Percentiles rank a stretch among this genome's conserved stretches.
Evolutionary conservation across 129 eudicot species (phyloP).

Genomic region (Smallanthus sonchifolius): DNA sequence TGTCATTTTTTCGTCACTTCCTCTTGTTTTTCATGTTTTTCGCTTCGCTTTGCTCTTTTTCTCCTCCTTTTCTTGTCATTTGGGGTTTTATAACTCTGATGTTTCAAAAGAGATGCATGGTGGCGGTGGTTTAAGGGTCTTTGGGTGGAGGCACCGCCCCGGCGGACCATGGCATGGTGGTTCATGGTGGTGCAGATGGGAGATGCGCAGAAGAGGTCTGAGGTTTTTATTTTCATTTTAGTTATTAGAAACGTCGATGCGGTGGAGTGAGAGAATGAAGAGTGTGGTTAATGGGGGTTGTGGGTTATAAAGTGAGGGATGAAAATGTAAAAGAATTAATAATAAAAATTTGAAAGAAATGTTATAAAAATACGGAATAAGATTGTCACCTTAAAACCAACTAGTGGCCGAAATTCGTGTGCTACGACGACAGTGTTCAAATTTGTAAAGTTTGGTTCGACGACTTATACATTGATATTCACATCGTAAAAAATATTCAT

Average conservation of each 20-base stretch:
- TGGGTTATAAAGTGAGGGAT: conserved; percentile 25
- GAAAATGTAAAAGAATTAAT: background rate
- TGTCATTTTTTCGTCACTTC: too few relatives aligned
- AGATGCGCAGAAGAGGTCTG: conserved; percentile 45
- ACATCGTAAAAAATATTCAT: too few relatives aligned
- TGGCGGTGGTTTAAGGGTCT: conserved; percentile 26
- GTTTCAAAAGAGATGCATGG: too few relatives aligned
- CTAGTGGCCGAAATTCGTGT: too few relatives aligned
- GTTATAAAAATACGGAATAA: background rate
- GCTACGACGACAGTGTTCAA: too few relatives aligned
- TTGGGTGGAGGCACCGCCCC: conserved; percentile 17
- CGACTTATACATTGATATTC: too few relatives aligned
- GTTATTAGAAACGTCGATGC: background rate
- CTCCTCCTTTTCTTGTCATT: too few relatives aligned
- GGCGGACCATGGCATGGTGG: conserved; percentile 34
- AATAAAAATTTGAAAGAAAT: background rate
- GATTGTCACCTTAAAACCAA: too few relatives aligned
- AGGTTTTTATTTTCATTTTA: conserved; percentile 38
- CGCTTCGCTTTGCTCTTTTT: too few relatives aligned
- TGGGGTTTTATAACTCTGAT: too few relatives aligned
- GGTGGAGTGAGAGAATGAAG: conserved; percentile 13
- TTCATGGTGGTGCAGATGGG: conserved; percentile 49
- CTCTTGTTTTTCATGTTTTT: too few relatives aligned
- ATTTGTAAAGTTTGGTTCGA: too few relatives aligned
- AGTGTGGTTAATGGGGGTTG: background rate